Conservation (phyloP, 2,329 filamentous ascomycete species). For the Diaporthe sp. region DNA sequence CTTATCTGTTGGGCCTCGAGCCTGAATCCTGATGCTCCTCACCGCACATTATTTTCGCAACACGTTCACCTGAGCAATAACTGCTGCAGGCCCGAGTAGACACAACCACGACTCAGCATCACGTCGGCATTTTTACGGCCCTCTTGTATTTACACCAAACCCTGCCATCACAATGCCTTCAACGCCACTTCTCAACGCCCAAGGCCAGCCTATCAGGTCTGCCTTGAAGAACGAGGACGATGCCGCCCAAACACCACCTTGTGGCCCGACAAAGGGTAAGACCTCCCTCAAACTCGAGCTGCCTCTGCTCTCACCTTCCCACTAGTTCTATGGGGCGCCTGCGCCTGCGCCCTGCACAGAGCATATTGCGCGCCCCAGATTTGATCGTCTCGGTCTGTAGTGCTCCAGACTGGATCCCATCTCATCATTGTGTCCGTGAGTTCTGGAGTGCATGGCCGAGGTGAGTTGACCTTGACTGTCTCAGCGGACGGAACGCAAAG, state of each 20-base stretch:
- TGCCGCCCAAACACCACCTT: slow-evolving; percentile 25
- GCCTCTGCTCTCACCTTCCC: slow-evolving; percentile 7
- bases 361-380: slow-evolving; percentile 9
- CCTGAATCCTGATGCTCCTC: not conserved
- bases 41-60: not conserved
- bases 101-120: not conserved
- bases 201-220: slow-evolving; percentile 41
- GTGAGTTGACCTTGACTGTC: slow-evolving; percentile 9
- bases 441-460: not conserved
- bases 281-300: not conserved
- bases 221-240: slow-evolving; percentile 42
- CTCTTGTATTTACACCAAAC: not conserved
- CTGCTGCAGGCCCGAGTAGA: not conserved
- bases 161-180: slow-evolving; percentile 27
- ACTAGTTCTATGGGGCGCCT: not conserved
- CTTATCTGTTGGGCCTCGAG: not conserved
- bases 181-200: slow-evolving; percentile 39
- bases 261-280: slow-evolving; percentile 40
- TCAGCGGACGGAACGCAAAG: slow-evolving; percentile 18
- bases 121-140: not conserved
- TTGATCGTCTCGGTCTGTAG: slow-evolving; percentile 15
- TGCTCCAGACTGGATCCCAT: slow-evolving; percentile 14
- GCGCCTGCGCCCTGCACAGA: slow-evolving; percentile 8
- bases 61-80: not conserved
- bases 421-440: not conserved